Evolutionary conservation across 225 moss, liverwort and hornwort species (phyloP).

Genomic region (Asterella californica): DNA sequence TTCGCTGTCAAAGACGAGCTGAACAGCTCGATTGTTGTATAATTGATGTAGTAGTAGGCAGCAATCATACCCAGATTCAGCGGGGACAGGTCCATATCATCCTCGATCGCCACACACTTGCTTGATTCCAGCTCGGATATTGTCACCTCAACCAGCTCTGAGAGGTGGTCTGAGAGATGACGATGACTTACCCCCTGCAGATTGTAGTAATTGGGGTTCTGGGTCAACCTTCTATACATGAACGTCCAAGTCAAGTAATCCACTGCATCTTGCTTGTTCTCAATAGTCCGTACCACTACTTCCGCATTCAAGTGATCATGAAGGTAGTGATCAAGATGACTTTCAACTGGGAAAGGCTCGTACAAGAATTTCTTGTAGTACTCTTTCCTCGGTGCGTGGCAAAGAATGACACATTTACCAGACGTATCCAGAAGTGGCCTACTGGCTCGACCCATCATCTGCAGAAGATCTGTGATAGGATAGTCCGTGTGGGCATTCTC

Average conservation of each 20-base stretch:
- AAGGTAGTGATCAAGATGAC: slow-evolving; percentile 84
- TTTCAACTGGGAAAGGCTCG: slow-evolving; percentile 92
- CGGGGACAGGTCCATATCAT: slow-evolving; percentile 87
- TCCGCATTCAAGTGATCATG: slow-evolving; percentile 94
- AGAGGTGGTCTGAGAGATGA: slow-evolving; percentile 85
- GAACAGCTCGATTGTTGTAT: slow-evolving; percentile 89
- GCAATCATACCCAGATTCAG: slow-evolving; percentile 97
- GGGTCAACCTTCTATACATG: slow-evolving; percentile 88
- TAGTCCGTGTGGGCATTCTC: slow-evolving; percentile 95
- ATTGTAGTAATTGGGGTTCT: slow-evolving; percentile 94
- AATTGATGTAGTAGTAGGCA: slow-evolving; percentile 95
- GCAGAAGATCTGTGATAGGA: slow-evolving; percentile 88
- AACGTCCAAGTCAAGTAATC: slow-evolving; percentile 95
- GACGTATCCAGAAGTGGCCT: slow-evolving; percentile 73
- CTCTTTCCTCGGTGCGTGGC: slow-evolving; percentile 91
- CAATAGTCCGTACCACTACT: slow-evolving; percentile 87
- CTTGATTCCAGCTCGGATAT: slow-evolving; percentile 82
- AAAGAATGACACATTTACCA: slow-evolving; percentile 89
- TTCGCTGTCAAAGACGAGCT: slow-evolving; percentile 89
- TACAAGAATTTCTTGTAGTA: slow-evolving; percentile 94
- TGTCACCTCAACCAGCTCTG: slow-evolving; percentile 82
- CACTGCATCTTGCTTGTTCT: slow-evolving; percentile 98
- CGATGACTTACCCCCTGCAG: slow-evolving; percentile 93
- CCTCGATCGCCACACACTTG: slow-evolving; percentile 89
- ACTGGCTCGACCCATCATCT: slow-evolving; percentile 97